These are phyloP conservation scores for Quercus berberidifolia DNA, from an alignment of 306 rosid species.

Conservation along the genomic window DNA sequence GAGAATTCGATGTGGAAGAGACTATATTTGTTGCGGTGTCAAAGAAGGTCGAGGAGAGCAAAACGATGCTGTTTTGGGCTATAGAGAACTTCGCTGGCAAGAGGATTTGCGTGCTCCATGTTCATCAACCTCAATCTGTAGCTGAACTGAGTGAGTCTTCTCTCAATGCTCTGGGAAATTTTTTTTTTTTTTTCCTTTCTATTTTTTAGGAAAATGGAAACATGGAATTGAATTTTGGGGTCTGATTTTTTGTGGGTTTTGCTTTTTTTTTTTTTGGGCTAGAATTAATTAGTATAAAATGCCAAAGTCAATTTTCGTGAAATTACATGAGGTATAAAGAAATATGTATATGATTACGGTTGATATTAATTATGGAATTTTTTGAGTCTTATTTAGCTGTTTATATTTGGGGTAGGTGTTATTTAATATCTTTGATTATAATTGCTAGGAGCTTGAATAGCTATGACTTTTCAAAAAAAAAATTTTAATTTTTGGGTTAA, in stretches of 20 bases:
- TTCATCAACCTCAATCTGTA: conserved; percentile 33
- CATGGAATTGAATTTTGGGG: not conserved
- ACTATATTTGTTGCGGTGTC: conserved; percentile 82
- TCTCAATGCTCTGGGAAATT: not conserved
- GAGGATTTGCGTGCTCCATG: conserved; percentile 66
- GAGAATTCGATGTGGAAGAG: conserved; percentile 40
- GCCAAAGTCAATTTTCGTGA: too few relatives aligned
- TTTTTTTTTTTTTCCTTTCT: too few relatives aligned
- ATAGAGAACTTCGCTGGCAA: conserved; percentile 46
- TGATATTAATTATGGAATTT: not conserved
- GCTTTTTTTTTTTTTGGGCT: too few relatives aligned
- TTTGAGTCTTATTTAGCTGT: not conserved
- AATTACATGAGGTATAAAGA: too few relatives aligned
- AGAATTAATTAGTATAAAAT: too few relatives aligned
- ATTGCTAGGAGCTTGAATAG: not conserved
- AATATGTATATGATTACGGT: too few relatives aligned
- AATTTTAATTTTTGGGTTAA: not conserved
- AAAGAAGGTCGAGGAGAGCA: conserved; percentile 35
- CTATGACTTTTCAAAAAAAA: not conserved
- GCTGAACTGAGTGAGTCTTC: conserved; percentile 42
- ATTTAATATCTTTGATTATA: not conserved
- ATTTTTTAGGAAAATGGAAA: not conserved
- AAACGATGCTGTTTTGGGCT: conserved; percentile 56
- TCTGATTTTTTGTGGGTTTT: not conserved
- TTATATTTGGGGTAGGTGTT: not conserved